Conservation (phyloP, 179 eudicot species). For the Heliamphora pulchella region DNA sequence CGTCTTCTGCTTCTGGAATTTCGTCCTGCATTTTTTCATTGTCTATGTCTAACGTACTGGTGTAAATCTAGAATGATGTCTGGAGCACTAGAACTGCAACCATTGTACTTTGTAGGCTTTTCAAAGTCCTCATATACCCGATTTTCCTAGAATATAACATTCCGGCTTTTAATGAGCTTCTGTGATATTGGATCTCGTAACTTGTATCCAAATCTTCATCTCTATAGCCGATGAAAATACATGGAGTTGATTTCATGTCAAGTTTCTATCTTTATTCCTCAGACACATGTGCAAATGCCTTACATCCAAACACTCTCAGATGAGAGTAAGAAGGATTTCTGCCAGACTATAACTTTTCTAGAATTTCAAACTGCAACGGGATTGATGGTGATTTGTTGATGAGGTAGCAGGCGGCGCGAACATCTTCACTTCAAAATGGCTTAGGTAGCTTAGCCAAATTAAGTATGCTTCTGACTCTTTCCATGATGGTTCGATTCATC, state of each 20-base stretch:
- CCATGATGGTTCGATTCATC: too few species aligned
- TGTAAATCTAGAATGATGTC: not conserved
- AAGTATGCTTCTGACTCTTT: not conserved
- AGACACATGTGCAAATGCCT: not conserved
- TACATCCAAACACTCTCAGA: conserved; percentile 18
- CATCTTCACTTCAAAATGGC: not conserved
- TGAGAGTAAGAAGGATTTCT: not conserved
- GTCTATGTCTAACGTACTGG: not conserved
- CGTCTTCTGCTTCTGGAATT: too few species aligned
- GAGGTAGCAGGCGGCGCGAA: not conserved
- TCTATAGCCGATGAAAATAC: not conserved
- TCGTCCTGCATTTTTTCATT: not conserved
- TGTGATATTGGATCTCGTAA: not conserved
- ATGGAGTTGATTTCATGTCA: not conserved
- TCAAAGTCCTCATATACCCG: not conserved
- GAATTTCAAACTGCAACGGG: not conserved
- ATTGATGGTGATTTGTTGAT: not conserved
- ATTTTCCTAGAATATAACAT: not conserved
- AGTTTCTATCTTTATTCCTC: not conserved
- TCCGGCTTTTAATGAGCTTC: not conserved
- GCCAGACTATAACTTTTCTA: not conserved
- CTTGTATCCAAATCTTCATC: not conserved
- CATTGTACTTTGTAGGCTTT: not conserved
- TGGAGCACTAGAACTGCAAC: not conserved
- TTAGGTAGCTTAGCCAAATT: not conserved